Evolutionary conservation across 441 rosid genomes (phyloP), one percentile per base, ranked within the genome.

Genomic region (Codiaeum variegatum): DNA sequence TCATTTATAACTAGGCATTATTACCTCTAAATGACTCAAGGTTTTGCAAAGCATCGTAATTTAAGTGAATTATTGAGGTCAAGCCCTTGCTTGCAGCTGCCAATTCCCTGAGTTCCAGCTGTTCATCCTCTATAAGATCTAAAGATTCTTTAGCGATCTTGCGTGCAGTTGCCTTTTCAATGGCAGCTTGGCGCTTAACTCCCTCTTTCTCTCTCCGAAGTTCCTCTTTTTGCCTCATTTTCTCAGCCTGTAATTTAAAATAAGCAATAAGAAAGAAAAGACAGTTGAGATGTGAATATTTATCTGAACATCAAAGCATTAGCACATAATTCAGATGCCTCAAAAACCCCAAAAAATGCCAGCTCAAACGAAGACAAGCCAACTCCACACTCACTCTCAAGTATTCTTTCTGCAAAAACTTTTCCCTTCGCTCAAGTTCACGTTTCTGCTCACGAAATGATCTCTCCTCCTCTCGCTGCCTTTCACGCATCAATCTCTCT

Each of bases 41-140:
- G 77, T 85, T 91, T 81, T 94, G 97, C 86, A 96, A 76, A 61
- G 93, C 85, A 67, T 94, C 92, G 44, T 90, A 91, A 71, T 88
- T 96, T 44, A 96, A 97, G 80, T 93, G 85, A 79, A 86, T 83
- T 69, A 92, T 82, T 54, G 98, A 90, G 40, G 85, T 66, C 60
- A 90, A 75, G 76, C 93, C 97, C 83, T 90, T 94, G 88, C 89
- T 86, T 56, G 81, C 82, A 83, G 98, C 97, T 76, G 96, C 97
- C 86, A 96, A 79, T 67, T 96, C 99, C 99, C 94, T 94, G 79
- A 96, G 92, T 77, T 96, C 99, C 81, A 94, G 85, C 76, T 91
- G 97, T 74, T 91, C 98, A 87, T 94, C 98, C 87, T 96, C 99
- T 64, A 94, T 84, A 73, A 96, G 98, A 85, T 91, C 98, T 94